phyloP scores from a whole-genome alignment of 2,329 filamentous ascomycete genomes.

The Chrysoporthe cubensis region DNA sequence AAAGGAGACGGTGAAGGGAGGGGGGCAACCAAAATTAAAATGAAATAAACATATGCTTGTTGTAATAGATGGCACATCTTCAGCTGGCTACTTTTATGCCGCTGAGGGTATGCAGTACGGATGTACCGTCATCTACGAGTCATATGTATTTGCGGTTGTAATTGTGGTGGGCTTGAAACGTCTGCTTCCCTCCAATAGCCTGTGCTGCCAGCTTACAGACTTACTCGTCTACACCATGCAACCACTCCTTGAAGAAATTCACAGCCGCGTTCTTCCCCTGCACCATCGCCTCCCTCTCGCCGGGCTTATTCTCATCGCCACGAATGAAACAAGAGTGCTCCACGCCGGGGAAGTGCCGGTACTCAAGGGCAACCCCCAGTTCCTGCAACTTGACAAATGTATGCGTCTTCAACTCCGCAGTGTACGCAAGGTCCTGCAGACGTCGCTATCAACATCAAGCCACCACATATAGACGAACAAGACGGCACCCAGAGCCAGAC shows the following conservation, averaged over 20 bases:
- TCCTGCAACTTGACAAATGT: slow-evolving; percentile 42
- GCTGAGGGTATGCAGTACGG: too few relatives aligned
- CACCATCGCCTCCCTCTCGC: slow-evolving; percentile 46
- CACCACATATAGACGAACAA: background rate
- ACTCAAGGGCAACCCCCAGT: slow-evolving; percentile 45
- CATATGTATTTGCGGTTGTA: too few relatives aligned
- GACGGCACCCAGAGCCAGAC: background rate
- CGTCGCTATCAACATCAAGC: background rate
- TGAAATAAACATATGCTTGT: too few relatives aligned
- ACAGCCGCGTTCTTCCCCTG: slow-evolving; percentile 49
- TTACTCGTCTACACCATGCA: background rate
- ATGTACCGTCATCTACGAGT: too few relatives aligned
- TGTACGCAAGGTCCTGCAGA: slow-evolving; percentile 44
- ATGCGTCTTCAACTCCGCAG: slow-evolving; percentile 47
- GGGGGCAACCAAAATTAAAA: too few relatives aligned
- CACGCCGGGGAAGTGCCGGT: slow-evolving; percentile 51
- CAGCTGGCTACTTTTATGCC: too few relatives aligned
- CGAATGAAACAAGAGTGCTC: slow-evolving; percentile 47
- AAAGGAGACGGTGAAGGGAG: too few relatives aligned
- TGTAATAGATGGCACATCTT: too few relatives aligned
- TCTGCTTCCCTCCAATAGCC: slow-evolving; percentile 17
- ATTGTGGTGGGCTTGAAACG: background rate
- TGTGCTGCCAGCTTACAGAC: background rate
- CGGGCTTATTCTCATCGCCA: slow-evolving; percentile 41
- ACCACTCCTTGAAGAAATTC: slow-evolving; percentile 41